Percentiles rank a stretch among this genome's conserved stretches.
Conservation (phyloP, 202 grass and related monocot species). For the Dendrocalamus latiflorus region DNA sequence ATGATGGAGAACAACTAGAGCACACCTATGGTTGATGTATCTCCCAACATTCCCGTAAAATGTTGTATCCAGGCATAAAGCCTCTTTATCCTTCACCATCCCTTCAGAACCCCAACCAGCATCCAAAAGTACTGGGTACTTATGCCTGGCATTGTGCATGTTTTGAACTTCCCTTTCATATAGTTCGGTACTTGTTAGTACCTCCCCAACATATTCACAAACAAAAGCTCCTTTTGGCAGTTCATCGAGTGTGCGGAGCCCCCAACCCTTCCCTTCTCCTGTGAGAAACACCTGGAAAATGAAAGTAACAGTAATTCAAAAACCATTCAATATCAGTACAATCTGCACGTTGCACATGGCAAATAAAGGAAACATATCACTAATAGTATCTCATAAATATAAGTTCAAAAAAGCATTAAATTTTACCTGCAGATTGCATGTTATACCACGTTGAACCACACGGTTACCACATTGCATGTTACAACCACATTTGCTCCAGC, state of each 20-base stretch:
- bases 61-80: constrained; percentile 57
- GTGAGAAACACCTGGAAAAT: constrained; percentile 56
- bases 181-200: constrained; percentile 54
- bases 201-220: constrained; percentile 66
- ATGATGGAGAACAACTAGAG: background rate
- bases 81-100: constrained; percentile 47
- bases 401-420: background rate
- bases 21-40: constrained; percentile 71
- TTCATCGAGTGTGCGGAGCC: constrained; percentile 51
- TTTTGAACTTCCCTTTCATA: constrained; percentile 40
- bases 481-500: constrained; percentile 70
- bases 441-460: constrained; percentile 65
- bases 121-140: constrained; percentile 48
- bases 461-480: constrained; percentile 61
- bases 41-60: constrained; percentile 73
- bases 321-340: background rate
- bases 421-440: constrained; percentile 47
- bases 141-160: constrained; percentile 38
- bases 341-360: background rate
- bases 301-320: constrained; percentile 10
- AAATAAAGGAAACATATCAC: constrained; percentile 4
- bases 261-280: constrained; percentile 61
- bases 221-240: constrained; percentile 68
- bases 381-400: background rate
- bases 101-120: constrained; percentile 55